Evolutionary conservation across 768 basidiomycete genomes (phyloP), one percentile per base, ranked within the genome.

Genomic region (Daedalea quercina): DNA sequence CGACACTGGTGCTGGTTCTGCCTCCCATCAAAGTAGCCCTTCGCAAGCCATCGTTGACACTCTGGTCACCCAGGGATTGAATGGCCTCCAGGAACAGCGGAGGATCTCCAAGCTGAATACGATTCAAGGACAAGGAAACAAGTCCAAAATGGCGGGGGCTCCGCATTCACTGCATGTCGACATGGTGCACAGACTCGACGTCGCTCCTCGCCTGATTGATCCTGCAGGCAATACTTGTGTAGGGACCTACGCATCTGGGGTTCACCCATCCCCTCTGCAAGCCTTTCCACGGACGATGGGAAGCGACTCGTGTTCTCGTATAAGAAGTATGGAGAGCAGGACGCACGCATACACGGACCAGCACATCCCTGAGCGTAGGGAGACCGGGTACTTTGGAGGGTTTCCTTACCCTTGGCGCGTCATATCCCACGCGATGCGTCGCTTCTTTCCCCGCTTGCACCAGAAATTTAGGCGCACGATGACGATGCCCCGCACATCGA

Each of bases 401-500:
- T 71, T 73, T 62, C 67, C 74, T 19, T 65, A 67, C 48, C 63
- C 69, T 1, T 50, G 35, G n/a, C 55, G 54, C 8, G 1, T 64
- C 22, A 56, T 15, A 15, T 49, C 54, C 4, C 22, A 46, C 4
- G 51, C 84, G 0, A 66, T 89, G 9, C 55, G 69, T 11, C 69
- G 68, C 26, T 57, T 82, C 17, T 86, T 90, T 45, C 93, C 92
- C 0, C 65, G 74, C 1, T 48, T 84, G 24, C 69, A 78, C 34
- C 73, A 69, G 37, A 77, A 69, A 23, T 65, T 94, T 24, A 76
- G 74, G 12, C 78, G 80, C 43, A 89, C 85, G 0, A 53, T 92
- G 26, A 94, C 91, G 0, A 77, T 93, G 15, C 87, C 87, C 2
- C 68, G 72, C 1, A 83, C 86, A n/a, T 77, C 74, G 17, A 82